phyloP scores from a whole-genome alignment of 2,329 filamentous ascomycete genomes.

The Zymoseptoria ardabiliae region DNA sequence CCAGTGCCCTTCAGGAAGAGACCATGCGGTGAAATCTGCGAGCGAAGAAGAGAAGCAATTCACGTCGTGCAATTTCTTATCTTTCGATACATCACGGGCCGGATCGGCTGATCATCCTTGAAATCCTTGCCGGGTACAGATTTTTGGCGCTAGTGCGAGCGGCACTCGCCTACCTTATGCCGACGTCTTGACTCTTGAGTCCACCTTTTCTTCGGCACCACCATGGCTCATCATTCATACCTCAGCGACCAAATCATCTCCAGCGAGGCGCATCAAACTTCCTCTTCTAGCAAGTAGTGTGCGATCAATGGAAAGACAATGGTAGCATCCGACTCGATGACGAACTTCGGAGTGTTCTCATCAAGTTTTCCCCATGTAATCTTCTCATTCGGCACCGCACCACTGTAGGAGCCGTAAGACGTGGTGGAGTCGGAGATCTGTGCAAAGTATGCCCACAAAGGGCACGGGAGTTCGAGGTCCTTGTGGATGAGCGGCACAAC shows the following conservation, averaged over 20 bases:
- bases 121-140: background rate
- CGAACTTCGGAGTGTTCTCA: no score
- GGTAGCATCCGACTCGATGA: no score
- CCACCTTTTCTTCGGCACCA: background rate
- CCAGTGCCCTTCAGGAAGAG: background rate
- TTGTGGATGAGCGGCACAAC: no score
- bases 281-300: no score
- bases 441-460: no score
- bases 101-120: background rate
- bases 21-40: background rate
- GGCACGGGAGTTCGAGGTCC: no score
- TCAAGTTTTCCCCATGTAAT: no score
- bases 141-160: background rate
- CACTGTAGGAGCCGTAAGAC: no score
- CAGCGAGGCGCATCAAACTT: no score
- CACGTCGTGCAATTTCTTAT: background rate
- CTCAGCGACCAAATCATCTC: background rate
- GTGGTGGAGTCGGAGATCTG: no score
- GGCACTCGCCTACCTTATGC: background rate
- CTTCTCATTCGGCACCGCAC: no score
- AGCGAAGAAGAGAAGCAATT: background rate
- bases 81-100: background rate
- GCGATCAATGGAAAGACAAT: no score
- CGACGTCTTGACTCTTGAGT: background rate
- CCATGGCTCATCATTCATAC: background rate